Conservation (phyloP, 805 yeast genomes). For the Ogataea haglerorum region DNA sequence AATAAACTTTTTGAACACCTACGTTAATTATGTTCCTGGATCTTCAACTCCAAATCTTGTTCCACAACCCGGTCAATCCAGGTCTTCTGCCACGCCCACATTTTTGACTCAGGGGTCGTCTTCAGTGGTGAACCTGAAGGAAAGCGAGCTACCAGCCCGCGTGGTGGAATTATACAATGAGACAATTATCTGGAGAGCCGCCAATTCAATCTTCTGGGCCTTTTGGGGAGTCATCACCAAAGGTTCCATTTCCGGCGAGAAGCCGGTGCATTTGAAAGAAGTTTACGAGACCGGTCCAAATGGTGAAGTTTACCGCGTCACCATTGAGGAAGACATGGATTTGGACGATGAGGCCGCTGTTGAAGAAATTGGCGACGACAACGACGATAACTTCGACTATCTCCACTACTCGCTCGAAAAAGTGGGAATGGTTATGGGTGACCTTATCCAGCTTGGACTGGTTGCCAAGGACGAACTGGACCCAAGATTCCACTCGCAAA, state of each 20-base stretch:
- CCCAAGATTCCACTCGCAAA: constrained; percentile 30
- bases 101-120: constrained; percentile 24
- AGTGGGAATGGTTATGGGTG: constrained; percentile 69
- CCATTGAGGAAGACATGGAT: constrained; percentile 27
- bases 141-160: constrained; percentile 28
- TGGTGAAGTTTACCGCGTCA: constrained; percentile 44
- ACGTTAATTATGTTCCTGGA: constrained; percentile 57
- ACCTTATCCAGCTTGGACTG: constrained; percentile 60
- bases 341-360: constrained; percentile 28
- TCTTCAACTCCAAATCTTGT: constrained; percentile 26
- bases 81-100: constrained; percentile 10
- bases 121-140: constrained; percentile 37
- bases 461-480: constrained; percentile 33
- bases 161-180: constrained; percentile 59
- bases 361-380: constrained; percentile 28
- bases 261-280: background rate
- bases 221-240: constrained; percentile 78
- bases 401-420: constrained; percentile 73
- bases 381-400: constrained; percentile 72
- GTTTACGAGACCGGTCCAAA: constrained; percentile 50
- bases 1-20: constrained; percentile 69
- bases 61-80: constrained; percentile 10
- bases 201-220: constrained; percentile 78
- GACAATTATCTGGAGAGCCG: constrained; percentile 72
- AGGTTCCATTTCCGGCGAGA: constrained; percentile 20